Base-by-base conservation (phyloP, 495 filamentous ascomycete species). In the Xylaria bambusicola region DNA sequence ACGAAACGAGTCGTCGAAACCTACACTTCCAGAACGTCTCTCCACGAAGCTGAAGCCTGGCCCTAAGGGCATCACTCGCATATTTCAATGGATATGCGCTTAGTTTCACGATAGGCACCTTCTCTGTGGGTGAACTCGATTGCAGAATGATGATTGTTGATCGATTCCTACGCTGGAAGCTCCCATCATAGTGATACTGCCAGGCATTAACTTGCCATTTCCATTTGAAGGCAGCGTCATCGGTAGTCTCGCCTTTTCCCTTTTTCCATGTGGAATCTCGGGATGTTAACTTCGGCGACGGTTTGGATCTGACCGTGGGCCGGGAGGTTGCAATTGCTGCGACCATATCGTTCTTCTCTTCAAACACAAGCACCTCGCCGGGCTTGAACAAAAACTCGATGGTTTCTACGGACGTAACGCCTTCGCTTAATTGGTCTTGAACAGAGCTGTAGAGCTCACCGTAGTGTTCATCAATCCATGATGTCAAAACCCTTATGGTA, bases 1-100 rank as follows among this genome's bases (percentile, higher is more conserved):
- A 47, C 13, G 44, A 47, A 8, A 21, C 44, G 23, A 47, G 44
- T 9, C 44, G 7, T 21, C 8, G 17, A 27, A 6, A 47, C 8
- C 44, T 9, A 21, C 44, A 47, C n/a, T 47, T 47, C 44, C 44
- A 47, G 24, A 47, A 47, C 6, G 44, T 47, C 44, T 10, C 17
- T 21, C 44, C 44, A 8, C 44, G 44, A 7, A 47, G 8, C 12
- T 38, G 6, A 8, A 38, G 12, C 12, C 13, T 38, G 5, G 36
- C 8, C 12, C 13, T 6, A 13, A 38, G 3, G 6, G 36, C 12
- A 15, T 15, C 36, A 13, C 36, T 38, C 15, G 36, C 36, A 13
- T 38, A 15, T 38, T 38, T 38, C 13, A 38, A 13, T 3, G 36
- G 36, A 15, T 38, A 15, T 15, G 12, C 6, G 13, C 6, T 38